Conservation (phyloP, 2,329 filamentous ascomycete species). For the Pseudocercospora crystallina region DNA sequence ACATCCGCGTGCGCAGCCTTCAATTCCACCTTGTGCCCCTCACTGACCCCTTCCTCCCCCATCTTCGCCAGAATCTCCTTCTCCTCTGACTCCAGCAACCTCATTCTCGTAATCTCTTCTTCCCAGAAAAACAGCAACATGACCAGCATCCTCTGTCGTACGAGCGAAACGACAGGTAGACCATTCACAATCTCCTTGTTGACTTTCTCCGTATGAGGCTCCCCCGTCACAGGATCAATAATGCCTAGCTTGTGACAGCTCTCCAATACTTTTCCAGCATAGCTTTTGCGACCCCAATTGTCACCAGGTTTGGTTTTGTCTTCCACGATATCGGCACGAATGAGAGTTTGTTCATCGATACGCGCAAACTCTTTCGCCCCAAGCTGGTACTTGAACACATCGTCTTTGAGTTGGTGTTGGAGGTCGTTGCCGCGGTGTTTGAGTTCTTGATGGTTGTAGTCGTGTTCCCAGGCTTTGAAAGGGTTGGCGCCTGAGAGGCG, state of each 20-base stretch:
- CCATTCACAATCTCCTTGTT: conserved; percentile 12
- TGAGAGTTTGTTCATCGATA: conserved; percentile 1
- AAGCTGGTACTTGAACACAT: conserved; percentile 7
- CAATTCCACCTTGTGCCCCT: conserved; percentile 1
- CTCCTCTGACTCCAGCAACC: conserved; percentile 11
- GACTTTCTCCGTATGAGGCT: conserved; percentile 10
- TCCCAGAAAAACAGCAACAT: conserved; percentile 23
- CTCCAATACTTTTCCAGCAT: conserved; percentile 1
- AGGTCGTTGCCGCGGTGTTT: conserved; percentile 1
- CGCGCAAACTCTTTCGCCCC: background rate
- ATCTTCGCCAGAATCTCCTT: conserved; percentile 5
- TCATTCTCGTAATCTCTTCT: conserved; percentile 16
- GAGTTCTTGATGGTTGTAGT: background rate
- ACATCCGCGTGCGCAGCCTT: conserved; percentile 5
- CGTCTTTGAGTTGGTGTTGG: conserved; percentile 6
- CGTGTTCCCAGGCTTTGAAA: conserved; percentile 3
- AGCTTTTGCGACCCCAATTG: background rate
- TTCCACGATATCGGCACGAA: conserved; percentile 1
- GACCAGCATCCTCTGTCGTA: conserved; percentile 18
- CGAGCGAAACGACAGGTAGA: conserved; percentile 14
- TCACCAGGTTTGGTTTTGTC: background rate
- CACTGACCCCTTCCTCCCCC: background rate
- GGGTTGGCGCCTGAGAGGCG: conserved; percentile 3
- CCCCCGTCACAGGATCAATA: conserved; percentile 10
- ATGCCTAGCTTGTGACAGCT: conserved; percentile 8